A percentile compares a stretch with the other conserved stretches of the same genome.
Evolutionary conservation across 441 rosid species (phyloP).

Genomic region (Eutrema salsugineum): DNA sequence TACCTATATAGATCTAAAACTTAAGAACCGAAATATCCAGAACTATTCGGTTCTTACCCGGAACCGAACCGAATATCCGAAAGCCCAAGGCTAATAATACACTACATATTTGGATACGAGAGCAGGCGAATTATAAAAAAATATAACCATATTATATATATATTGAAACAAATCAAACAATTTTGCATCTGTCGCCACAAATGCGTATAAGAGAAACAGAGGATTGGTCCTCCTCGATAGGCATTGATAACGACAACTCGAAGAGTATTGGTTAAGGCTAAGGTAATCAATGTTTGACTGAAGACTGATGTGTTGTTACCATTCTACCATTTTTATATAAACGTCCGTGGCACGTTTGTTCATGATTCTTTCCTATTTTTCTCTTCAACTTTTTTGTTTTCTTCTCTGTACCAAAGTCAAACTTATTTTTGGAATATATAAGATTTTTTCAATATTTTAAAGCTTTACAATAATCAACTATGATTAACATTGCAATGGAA

Average conservation of each 20-base stretch:
- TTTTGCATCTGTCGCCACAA: neutral
- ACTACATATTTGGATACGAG: neutral
- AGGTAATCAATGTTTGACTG: conserved; percentile 20
- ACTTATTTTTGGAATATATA: neutral
- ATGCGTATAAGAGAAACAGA: conserved; percentile 9
- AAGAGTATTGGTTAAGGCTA: conserved; percentile 7
- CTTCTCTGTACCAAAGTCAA: neutral
- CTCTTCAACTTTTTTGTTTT: neutral
- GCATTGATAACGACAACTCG: conserved; percentile 24
- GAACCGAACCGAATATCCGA: too few species aligned
- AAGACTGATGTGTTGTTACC: conserved; percentile 4
- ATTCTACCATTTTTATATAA: conserved; percentile 9
- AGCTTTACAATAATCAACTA: neutral
- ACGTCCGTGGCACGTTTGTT: conserved; percentile 10
- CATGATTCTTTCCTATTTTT: neutral
- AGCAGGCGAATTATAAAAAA: neutral
- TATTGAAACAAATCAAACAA: neutral
- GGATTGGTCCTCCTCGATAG: conserved; percentile 19
- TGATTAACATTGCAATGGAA: neutral
- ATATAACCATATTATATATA: neutral
- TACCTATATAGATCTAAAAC: too few species aligned
- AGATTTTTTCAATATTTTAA: neutral
- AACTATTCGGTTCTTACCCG: too few species aligned
- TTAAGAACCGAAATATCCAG: too few species aligned
- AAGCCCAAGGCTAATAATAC: too few species aligned